Percentiles rank a stretch among this genome's conserved stretches.
These are phyloP conservation scores for Stropharia rugosoannulata DNA, from an alignment of 768 basidiomycete species.

Conservation along the genomic window DNA sequence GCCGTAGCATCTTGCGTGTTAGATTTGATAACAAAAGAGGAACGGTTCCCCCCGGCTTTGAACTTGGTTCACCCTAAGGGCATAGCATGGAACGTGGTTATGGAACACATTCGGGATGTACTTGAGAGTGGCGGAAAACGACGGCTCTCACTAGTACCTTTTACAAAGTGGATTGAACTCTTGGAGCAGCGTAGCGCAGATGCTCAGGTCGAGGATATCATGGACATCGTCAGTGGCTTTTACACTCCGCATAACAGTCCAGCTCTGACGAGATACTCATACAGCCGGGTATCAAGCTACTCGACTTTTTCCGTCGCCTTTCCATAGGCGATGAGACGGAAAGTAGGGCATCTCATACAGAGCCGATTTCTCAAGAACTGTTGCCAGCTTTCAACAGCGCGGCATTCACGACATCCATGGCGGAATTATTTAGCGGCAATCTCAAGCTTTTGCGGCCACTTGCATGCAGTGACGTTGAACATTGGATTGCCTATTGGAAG, in stretches of 20 bases:
- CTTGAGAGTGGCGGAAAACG: background rate
- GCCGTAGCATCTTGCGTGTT: conserved; percentile 20
- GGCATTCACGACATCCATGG: no score
- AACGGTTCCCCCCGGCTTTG: conserved; percentile 14
- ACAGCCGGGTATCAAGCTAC: conserved; percentile 30
- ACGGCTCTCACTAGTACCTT: conserved; percentile 4
- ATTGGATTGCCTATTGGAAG: no score
- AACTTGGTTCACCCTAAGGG: conserved; percentile 32
- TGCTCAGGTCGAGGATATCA: background rate
- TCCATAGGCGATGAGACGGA: conserved; percentile 1
- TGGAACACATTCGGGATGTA: conserved; percentile 12
- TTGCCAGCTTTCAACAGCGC: no score
- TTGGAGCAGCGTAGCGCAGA: background rate
- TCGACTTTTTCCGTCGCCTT: conserved; percentile 22
- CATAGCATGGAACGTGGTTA: conserved; percentile 21
- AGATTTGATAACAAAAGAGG: conserved; percentile 20
- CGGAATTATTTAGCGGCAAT: no score
- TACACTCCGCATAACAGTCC: background rate
- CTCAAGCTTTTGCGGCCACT: no score
- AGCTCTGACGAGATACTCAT: background rate
- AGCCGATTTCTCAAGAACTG: no score
- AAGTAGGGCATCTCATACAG: no score
- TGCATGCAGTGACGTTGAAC: no score
- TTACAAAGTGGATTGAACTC: conserved; percentile 9
- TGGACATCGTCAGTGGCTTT: conserved; percentile 8